phyloP scores from a whole-genome alignment of 2,329 filamentous ascomycete species.

The Parascedosporium putredinis region DNA sequence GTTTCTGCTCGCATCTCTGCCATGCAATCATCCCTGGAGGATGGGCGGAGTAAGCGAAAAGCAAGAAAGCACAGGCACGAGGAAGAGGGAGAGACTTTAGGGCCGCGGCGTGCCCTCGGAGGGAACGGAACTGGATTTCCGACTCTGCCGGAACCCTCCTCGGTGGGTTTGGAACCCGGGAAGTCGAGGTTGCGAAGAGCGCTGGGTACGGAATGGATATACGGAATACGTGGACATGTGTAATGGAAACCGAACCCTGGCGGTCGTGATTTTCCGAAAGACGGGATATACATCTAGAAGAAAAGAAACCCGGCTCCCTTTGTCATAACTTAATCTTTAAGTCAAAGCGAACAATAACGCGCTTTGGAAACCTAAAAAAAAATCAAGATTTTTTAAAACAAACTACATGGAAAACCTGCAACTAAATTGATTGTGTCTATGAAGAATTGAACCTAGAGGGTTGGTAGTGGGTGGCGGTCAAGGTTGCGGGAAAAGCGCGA shows the following conservation, averaged over 20 bases:
- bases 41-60: not conserved
- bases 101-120: too few relatives aligned
- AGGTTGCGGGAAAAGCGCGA: too few relatives aligned
- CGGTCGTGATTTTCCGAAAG: conserved; percentile 1
- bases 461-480: too few relatives aligned
- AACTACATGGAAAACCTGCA: too few relatives aligned
- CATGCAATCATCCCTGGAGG: not conserved
- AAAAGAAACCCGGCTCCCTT: conserved; percentile 4
- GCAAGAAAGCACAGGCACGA: not conserved
- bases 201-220: conserved; percentile 2
- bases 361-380: not conserved
- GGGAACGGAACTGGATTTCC: too few relatives aligned
- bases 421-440: not conserved
- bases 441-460: not conserved
- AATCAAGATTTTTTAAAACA: not conserved
- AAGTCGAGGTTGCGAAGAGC: conserved; percentile 5
- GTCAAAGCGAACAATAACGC: not conserved
- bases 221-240: not conserved
- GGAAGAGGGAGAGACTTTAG: not conserved
- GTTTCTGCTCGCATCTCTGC: not conserved
- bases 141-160: too few relatives aligned
- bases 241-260: conserved; percentile 1
- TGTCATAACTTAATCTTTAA: conserved; percentile 6
- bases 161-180: too few relatives aligned
- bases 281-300: conserved; percentile 5